These are phyloP conservation scores for Fusarium pininemorale DNA, from an alignment of 2,329 filamentous ascomycete genomes.

Conservation along the genomic window DNA sequence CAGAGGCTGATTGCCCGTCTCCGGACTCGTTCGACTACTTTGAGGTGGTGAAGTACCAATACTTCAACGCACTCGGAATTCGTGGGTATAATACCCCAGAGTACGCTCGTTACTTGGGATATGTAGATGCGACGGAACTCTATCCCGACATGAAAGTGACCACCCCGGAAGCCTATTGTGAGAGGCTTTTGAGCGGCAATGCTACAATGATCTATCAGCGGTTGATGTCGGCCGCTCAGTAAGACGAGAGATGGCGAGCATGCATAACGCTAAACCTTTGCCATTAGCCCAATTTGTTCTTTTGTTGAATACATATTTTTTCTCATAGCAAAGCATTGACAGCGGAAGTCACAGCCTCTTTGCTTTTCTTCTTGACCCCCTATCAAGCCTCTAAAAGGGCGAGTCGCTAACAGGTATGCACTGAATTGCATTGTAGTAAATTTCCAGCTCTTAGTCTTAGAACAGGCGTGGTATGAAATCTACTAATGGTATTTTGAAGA, in stretches of 20 bases:
- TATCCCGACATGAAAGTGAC: background rate
- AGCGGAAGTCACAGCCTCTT: background rate
- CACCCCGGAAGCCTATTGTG: background rate
- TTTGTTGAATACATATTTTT: background rate
- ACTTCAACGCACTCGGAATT: background rate
- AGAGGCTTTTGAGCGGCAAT: background rate
- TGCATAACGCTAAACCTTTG: background rate
- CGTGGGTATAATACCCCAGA: background rate
- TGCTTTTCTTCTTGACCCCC: background rate
- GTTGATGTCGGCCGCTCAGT: background rate
- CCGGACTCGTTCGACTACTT: background rate
- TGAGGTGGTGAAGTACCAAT: background rate
- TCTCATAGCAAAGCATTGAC: background rate
- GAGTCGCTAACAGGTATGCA: background rate
- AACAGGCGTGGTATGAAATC: background rate
- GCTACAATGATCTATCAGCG: background rate
- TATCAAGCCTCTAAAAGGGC: background rate
- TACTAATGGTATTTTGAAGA: background rate
- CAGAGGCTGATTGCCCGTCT: constrained; percentile 5
- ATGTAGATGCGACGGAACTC: background rate
- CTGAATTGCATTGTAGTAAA: background rate
- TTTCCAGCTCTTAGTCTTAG: background rate
- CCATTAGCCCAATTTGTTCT: background rate
- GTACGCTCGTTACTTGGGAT: background rate
- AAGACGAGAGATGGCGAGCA: background rate